A percentile compares a stretch with the other conserved stretches of the same genome.
These are phyloP conservation scores for Adenanthera pavonina DNA, from an alignment of 306 rosid genomes.

Conservation along the genomic window DNA sequence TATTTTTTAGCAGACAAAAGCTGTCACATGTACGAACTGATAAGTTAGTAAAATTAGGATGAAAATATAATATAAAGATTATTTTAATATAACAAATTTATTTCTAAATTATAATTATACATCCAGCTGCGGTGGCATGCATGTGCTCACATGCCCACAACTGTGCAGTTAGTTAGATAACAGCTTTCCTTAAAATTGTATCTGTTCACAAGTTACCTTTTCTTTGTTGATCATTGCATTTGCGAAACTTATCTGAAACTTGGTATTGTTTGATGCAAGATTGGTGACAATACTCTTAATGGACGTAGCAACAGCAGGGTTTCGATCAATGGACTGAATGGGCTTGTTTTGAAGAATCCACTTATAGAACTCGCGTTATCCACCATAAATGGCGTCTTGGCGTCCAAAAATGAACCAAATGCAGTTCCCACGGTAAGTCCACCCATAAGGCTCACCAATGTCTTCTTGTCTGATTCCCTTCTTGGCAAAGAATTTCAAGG, in stretches of 20 bases:
- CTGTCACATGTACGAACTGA: background rate
- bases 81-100: too few relatives aligned
- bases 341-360: too few relatives aligned
- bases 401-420: too few relatives aligned
- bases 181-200: background rate
- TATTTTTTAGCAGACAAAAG: background rate
- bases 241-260: too few relatives aligned
- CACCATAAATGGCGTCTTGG: too few relatives aligned
- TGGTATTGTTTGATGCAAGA: too few relatives aligned
- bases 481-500: background rate
- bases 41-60: background rate
- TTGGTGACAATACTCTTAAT: too few relatives aligned
- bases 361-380: too few relatives aligned
- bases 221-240: background rate
- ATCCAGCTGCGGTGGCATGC: background rate
- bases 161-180: background rate
- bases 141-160: background rate
- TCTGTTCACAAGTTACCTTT: background rate
- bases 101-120: too few relatives aligned
- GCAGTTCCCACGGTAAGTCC: background rate
- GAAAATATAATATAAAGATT: too few relatives aligned
- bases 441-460: conserved; percentile 2
- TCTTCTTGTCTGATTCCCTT: background rate
- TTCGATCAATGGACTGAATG: too few relatives aligned
- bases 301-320: too few relatives aligned